Conservation (phyloP, 208 protist species). For the Lotmaria passim region DNA sequence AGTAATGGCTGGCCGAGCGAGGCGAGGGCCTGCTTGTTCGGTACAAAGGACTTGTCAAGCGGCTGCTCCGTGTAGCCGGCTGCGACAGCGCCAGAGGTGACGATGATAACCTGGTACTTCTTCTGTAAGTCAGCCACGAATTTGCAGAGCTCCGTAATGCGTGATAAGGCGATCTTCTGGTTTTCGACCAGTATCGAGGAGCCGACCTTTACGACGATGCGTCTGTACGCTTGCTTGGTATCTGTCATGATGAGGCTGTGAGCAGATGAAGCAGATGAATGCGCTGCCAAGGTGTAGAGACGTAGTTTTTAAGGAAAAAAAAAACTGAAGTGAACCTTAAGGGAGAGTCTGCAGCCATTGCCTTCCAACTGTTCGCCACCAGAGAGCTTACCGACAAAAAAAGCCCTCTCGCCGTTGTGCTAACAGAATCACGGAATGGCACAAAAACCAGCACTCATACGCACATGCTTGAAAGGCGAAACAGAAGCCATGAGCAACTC, state of each 20-base stretch:
- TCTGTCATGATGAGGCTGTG: constrained; percentile 5
- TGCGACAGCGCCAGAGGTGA: constrained; percentile 73
- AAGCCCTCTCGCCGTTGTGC: too few relatives aligned
- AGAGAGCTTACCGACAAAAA: too few relatives aligned
- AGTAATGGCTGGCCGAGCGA: constrained; percentile 25
- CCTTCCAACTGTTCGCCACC: too few relatives aligned
- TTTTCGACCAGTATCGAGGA: constrained; percentile 61
- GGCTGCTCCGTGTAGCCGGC: constrained; percentile 64
- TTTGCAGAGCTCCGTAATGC: constrained; percentile 65
- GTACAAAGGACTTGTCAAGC: constrained; percentile 39
- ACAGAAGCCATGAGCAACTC: too few relatives aligned
- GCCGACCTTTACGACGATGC: constrained; percentile 80
- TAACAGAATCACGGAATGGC: too few relatives aligned
- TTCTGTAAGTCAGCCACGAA: constrained; percentile 51
- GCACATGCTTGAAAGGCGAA: too few relatives aligned
- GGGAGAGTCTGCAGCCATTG: background rate
- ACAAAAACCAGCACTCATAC: too few relatives aligned
- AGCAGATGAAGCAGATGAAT: background rate
- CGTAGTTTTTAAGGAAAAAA: background rate
- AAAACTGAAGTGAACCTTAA: too few relatives aligned
- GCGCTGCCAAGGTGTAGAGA: too few relatives aligned
- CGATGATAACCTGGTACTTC: constrained; percentile 77
- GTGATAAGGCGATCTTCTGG: constrained; percentile 44
- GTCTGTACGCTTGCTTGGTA: constrained; percentile 36
- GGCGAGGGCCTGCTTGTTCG: constrained; percentile 33